These are phyloP conservation scores for Darksidea phi DNA, from an alignment of 495 filamentous ascomycete species.

Conservation along the genomic window DNA sequence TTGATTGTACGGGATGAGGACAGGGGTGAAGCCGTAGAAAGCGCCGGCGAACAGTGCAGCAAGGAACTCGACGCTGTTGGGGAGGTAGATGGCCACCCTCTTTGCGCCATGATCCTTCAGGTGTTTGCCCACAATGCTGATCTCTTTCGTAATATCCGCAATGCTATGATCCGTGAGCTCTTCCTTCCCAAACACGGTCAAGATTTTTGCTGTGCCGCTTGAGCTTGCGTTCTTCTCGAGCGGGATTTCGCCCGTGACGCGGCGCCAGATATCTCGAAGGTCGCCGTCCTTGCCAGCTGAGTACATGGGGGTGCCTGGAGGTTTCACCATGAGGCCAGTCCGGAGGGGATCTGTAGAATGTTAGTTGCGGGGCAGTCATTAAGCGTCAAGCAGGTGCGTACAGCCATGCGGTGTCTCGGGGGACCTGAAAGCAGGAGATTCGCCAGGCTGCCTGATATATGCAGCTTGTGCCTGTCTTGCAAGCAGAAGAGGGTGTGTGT, in stretches of 20 bases:
- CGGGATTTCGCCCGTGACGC: constrained; percentile 61
- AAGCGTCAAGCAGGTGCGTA: constrained; percentile 2
- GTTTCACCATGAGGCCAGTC: constrained; percentile 80
- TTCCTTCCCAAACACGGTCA: constrained; percentile 76
- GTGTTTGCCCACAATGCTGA: constrained; percentile 79
- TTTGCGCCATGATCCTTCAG: constrained; percentile 66
- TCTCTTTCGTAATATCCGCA: constrained; percentile 74
- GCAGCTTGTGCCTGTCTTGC: constrained; percentile 76
- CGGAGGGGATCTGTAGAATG: constrained; percentile 60
- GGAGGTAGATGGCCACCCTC: constrained; percentile 84
- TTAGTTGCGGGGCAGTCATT: constrained; percentile 7
- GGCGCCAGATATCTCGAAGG: constrained; percentile 87
- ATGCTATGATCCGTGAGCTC: constrained; percentile 68
- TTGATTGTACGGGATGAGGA: constrained; percentile 81
- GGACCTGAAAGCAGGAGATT: constrained; percentile 79
- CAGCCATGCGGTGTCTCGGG: constrained; percentile 76
- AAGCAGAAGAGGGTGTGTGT: constrained; percentile 87
- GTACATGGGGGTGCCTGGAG: constrained; percentile 79
- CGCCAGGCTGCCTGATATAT: constrained; percentile 75
- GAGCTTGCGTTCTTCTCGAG: constrained; percentile 44
- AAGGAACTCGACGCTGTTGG: constrained; percentile 88
- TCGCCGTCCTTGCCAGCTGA: constrained; percentile 80
- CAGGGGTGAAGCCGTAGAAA: constrained; percentile 77
- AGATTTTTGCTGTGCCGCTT: constrained; percentile 66
- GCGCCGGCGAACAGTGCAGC: constrained; percentile 68